Conservation (phyloP, 2,329 filamentous ascomycete genomes). For the Hypomyces perniciosus region DNA sequence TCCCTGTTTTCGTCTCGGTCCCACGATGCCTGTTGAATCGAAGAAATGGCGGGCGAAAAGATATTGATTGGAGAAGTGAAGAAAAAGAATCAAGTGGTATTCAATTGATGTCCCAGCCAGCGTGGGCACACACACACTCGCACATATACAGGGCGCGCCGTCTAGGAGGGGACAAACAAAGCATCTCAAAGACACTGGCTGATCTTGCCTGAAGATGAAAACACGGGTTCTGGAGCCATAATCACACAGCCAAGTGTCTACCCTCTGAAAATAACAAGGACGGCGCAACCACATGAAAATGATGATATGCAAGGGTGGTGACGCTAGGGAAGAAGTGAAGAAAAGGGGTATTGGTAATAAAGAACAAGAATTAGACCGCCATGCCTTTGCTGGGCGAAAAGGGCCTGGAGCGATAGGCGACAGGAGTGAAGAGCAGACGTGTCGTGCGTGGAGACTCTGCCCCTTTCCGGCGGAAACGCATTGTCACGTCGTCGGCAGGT, state of each 20-base stretch:
- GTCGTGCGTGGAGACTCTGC: not conserved
- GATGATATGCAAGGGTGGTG: constrained; percentile 13
- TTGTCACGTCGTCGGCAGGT: constrained; percentile 12
- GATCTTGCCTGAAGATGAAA: constrained; percentile 6
- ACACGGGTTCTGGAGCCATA: not conserved
- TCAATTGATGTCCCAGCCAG: constrained; percentile 17
- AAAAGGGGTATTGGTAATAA: not conserved
- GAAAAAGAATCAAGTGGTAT: constrained; percentile 12
- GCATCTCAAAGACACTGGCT: constrained; percentile 20
- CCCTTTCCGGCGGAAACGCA: constrained; percentile 6
- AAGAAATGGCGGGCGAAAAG: constrained; percentile 22
- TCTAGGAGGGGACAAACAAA: constrained; percentile 14
- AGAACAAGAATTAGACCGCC: constrained; percentile 8
- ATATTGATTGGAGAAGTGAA: constrained; percentile 18
- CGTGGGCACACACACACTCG: constrained; percentile 10
- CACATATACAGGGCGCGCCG: constrained; percentile 11
- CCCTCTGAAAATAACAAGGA: constrained; percentile 13
- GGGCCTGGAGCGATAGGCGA: not conserved
- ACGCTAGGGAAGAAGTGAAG: constrained; percentile 19
- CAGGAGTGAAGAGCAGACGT: not conserved
- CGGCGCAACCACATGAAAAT: constrained; percentile 3
- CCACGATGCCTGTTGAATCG: constrained; percentile 15
- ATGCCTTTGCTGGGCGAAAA: constrained; percentile 10
- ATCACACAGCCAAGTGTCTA: constrained; percentile 12
- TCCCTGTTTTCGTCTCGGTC: constrained; percentile 17